Conservation (phyloP, 164 flowering plant genomes). For the Umbellularia californica region DNA sequence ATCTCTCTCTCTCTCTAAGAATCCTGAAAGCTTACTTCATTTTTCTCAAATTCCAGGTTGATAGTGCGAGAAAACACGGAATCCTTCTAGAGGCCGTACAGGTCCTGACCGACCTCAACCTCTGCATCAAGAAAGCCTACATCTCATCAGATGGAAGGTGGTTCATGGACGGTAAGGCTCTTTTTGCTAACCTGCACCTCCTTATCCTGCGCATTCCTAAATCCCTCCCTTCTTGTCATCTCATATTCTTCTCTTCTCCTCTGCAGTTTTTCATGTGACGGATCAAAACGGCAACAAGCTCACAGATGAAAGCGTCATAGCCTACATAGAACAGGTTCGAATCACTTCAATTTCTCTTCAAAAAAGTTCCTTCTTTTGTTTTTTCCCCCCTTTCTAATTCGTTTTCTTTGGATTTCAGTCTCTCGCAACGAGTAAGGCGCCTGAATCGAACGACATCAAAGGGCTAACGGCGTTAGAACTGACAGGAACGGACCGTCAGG, state of each 20-base stretch:
- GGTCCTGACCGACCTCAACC: constrained; percentile 82
- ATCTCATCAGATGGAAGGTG: constrained; percentile 91
- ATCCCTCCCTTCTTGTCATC: neutral
- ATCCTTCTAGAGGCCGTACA: constrained; percentile 86
- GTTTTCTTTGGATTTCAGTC: constrained; percentile 45
- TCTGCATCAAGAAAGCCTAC: constrained; percentile 71
- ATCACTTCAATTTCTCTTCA: neutral
- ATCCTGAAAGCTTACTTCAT: neutral
- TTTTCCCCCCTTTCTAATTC: neutral
- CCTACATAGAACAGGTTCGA: constrained; percentile 62
- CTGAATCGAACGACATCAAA: constrained; percentile 19
- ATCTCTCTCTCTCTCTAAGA: neutral
- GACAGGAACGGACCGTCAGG: constrained; percentile 83
- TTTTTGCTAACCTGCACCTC: constrained; percentile 1
- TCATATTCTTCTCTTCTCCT: neutral
- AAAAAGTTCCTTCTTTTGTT: neutral
- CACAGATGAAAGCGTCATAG: constrained; percentile 59
- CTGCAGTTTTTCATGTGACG: constrained; percentile 74
- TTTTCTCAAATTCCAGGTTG: constrained; percentile 43
- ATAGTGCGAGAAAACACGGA: constrained; percentile 76
- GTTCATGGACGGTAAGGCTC: constrained; percentile 87
- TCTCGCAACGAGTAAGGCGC: constrained; percentile 37
- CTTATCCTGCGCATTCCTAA: neutral
- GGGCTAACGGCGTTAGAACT: constrained; percentile 80
- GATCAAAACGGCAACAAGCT: constrained; percentile 63